Percentiles rank a stretch among this genome's conserved stretches.
These are phyloP conservation scores for Ligustrum vulgare DNA, from an alignment of 257 asterid species.

Conservation along the genomic window DNA sequence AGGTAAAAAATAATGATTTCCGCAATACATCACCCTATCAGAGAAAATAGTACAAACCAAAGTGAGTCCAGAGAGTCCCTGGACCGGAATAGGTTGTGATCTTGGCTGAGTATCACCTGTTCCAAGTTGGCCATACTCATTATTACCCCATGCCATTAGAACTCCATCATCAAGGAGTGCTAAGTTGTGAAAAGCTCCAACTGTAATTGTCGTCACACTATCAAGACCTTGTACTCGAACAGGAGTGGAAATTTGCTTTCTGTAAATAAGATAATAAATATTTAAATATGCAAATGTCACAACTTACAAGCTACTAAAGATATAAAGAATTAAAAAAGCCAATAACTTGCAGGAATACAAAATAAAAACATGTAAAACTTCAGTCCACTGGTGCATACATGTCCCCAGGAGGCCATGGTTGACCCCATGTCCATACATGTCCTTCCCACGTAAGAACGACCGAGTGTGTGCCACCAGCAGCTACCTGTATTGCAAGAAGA, in stretches of 20 bases:
- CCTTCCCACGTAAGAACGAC: constrained; percentile 95
- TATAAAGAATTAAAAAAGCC: not conserved
- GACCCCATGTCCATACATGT: constrained; percentile 99
- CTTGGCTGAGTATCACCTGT: constrained; percentile 98
- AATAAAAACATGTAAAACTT: not conserved
- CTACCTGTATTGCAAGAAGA: constrained; percentile 61
- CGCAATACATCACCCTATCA: constrained; percentile 5
- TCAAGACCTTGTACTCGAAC: constrained; percentile 95
- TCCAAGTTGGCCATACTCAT: constrained; percentile 98
- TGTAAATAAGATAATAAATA: constrained; percentile 29
- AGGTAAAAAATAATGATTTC: not conserved
- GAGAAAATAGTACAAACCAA: constrained; percentile 57
- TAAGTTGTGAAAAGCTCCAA: constrained; percentile 96
- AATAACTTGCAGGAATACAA: too few relatives aligned
- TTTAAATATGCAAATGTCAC: constrained; percentile 14
- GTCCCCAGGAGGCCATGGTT: constrained; percentile 99
- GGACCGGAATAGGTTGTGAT: constrained; percentile 92
- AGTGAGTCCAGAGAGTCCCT: constrained; percentile 74
- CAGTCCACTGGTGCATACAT: constrained; percentile 52
- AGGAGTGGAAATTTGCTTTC: constrained; percentile 98
- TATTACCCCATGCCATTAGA: constrained; percentile 96
- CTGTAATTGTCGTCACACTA: constrained; percentile 74
- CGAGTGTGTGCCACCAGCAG: constrained; percentile 99
- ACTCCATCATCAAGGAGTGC: constrained; percentile 86
- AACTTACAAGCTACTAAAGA: constrained; percentile 5